Conservation (phyloP, 345 rosid genomes). For the Syzygium grande region DNA sequence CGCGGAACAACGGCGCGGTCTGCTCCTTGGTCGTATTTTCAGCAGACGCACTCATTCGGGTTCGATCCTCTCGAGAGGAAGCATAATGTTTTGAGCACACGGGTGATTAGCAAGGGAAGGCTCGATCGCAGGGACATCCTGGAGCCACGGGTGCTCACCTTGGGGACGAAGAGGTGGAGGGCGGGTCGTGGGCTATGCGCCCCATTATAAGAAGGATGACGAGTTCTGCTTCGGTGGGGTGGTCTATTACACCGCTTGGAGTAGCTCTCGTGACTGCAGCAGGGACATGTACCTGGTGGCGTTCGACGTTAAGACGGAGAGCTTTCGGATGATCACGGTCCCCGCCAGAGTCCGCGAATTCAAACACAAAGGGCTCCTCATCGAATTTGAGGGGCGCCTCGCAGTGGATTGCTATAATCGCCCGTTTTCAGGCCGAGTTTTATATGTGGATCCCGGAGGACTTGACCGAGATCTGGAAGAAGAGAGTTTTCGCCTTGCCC, state of each 20-base stretch:
- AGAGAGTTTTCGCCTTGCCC: not conserved
- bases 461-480: not conserved
- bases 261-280: not conserved
- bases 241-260: not conserved
- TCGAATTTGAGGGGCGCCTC: not conserved
- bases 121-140: not conserved
- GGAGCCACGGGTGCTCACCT: not conserved
- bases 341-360: not conserved
- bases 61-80: not conserved
- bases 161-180: not conserved
- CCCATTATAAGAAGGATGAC: not conserved
- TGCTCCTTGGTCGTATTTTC: too few relatives aligned
- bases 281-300: not conserved
- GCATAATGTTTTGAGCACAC: not conserved
- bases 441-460: not conserved
- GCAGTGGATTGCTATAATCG: not conserved
- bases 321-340: not conserved
- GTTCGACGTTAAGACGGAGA: not conserved
- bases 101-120: too few relatives aligned
- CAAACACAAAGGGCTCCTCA: not conserved
- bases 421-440: not conserved
- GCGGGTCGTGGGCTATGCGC: not conserved
- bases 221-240: not conserved
- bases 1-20: not conserved
- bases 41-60: not conserved